Evolutionary conservation across 2,329 filamentous ascomycete genomes (phyloP).

Genomic region (Leptographium flavum): DNA sequence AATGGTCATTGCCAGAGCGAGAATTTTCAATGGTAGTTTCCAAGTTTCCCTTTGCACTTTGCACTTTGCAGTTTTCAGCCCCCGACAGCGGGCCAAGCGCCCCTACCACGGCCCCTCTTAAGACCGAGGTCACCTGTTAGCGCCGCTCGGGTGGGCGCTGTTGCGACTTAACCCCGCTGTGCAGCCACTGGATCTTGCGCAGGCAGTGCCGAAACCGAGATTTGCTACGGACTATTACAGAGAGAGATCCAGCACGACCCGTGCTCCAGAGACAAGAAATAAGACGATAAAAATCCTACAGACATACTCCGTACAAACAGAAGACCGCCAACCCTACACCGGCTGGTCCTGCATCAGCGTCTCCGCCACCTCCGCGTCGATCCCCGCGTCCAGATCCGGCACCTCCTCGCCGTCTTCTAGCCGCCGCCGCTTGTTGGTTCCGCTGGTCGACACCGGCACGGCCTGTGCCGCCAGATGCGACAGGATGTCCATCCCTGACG

Average conservation of each 20-base stretch:
- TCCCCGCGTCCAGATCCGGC: slow-evolving; percentile 39
- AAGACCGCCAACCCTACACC: background rate
- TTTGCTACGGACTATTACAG: background rate
- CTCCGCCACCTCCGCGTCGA: slow-evolving; percentile 42
- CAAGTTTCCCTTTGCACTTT: no score
- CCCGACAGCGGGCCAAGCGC: background rate
- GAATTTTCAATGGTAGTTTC: background rate
- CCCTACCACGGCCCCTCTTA: background rate
- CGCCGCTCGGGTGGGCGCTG: background rate
- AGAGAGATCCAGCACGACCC: no score
- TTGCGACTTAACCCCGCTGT: background rate
- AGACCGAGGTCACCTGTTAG: slow-evolving; percentile 4
- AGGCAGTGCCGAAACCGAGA: background rate
- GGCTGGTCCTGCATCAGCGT: slow-evolving; percentile 32
- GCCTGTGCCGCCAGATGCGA: slow-evolving; percentile 27
- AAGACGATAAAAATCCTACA: no score
- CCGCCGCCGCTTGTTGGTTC: slow-evolving; percentile 41
- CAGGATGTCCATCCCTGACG: slow-evolving; percentile 24
- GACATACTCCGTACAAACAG: no score
- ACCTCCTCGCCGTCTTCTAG: slow-evolving; percentile 37
- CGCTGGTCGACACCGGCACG: slow-evolving; percentile 33
- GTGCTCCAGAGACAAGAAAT: no score
- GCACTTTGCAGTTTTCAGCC: no score
- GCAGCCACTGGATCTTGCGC: background rate
- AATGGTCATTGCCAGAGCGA: background rate